Percentiles rank a stretch among this genome's conserved stretches.
These are phyloP conservation scores for Acer campestre DNA, from an alignment of 345 rosid species.

Conservation along the genomic window DNA sequence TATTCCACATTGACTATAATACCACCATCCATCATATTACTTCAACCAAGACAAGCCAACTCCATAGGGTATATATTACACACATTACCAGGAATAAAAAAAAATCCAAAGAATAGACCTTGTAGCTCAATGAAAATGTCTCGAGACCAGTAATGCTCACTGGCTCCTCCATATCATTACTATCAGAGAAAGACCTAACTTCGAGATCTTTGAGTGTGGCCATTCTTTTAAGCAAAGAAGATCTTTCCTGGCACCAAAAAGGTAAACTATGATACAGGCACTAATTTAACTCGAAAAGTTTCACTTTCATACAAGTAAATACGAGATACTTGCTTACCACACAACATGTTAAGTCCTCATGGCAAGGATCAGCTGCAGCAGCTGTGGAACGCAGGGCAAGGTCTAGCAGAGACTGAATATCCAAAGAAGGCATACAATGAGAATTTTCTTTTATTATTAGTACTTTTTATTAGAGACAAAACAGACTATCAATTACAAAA, in stretches of 20 bases:
- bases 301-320: background rate
- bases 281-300: conserved; percentile 1
- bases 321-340: conserved; percentile 58
- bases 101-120: conserved; percentile 46
- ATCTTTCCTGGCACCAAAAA: conserved; percentile 68
- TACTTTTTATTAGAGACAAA: background rate
- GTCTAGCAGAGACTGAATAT: conserved; percentile 81
- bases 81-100: background rate
- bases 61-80: background rate
- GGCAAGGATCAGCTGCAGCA: conserved; percentile 96
- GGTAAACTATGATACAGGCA: conserved; percentile 16
- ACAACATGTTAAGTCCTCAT: conserved; percentile 92
- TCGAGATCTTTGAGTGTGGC: conserved; percentile 59
- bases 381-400: conserved; percentile 95
- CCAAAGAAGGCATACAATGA: background rate
- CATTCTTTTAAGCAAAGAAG: conserved; percentile 79
- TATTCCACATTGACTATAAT: background rate
- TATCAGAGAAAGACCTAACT: conserved; percentile 38
- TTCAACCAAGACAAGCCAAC: background rate
- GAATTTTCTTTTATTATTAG: background rate
- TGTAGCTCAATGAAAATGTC: conserved; percentile 94
- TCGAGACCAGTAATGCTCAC: conserved; percentile 90
- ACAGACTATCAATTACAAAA: background rate
- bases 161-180: conserved; percentile 61
- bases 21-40: background rate